These are phyloP conservation scores for Russula sp. DNA, from an alignment of 768 basidiomycete genomes.

Conservation along the genomic window DNA sequence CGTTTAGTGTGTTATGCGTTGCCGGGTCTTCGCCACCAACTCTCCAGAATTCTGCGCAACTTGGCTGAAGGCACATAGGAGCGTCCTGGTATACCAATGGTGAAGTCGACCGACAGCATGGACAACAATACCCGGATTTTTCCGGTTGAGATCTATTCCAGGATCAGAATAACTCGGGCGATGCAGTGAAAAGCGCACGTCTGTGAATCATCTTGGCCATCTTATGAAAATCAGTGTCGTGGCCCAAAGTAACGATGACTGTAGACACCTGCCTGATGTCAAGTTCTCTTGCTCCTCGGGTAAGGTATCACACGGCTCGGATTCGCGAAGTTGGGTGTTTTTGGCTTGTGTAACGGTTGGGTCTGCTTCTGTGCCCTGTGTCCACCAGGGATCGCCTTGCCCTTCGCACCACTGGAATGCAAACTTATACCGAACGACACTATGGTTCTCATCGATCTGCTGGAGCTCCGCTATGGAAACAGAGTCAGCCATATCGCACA, in stretches of 20 bases:
- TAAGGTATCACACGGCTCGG: neutral
- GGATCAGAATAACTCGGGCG: neutral
- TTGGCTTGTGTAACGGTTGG: neutral
- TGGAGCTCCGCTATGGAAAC: constrained; percentile 55
- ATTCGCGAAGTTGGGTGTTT: neutral
- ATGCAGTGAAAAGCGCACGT: neutral
- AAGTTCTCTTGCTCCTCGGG: neutral
- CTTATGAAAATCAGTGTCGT: neutral
- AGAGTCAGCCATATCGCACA: constrained; percentile 1
- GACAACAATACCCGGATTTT: constrained; percentile 31
- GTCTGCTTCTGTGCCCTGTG: neutral
- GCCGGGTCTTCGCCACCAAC: constrained; percentile 26
- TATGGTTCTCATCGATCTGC: constrained; percentile 38
- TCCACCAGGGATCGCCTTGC: constrained; percentile 59
- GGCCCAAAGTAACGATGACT: neutral
- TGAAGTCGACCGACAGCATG: constrained; percentile 39
- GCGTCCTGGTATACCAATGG: constrained; percentile 48
- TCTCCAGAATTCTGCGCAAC: constrained; percentile 54
- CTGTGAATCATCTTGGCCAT: neutral
- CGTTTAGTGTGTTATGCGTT: constrained; percentile 40
- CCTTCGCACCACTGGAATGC: constrained; percentile 78
- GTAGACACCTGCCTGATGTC: neutral
- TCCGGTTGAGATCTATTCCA: neutral
- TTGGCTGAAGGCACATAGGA: constrained; percentile 61
- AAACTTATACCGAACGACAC: constrained; percentile 77